phyloP scores from a whole-genome alignment of 2,329 filamentous ascomycete genomes.

The Huntiella omanensis region DNA sequence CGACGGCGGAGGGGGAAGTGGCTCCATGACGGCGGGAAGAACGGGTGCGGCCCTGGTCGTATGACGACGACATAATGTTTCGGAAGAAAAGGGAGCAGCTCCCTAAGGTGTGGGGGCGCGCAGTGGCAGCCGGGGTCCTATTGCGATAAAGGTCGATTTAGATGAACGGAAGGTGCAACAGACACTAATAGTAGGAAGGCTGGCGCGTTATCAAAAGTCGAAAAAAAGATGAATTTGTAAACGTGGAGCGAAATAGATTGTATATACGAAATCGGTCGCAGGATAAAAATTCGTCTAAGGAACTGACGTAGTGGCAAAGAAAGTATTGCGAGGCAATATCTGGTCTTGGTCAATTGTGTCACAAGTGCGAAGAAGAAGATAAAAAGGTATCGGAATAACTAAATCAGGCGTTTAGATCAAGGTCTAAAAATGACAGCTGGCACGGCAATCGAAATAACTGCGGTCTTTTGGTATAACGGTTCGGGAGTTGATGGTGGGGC shows the following conservation, averaged over 20 bases:
- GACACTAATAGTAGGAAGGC: background rate
- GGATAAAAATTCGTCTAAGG: background rate
- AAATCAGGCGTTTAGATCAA: no score
- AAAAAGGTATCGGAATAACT: no score
- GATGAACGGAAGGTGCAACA: background rate
- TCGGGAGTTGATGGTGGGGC: no score
- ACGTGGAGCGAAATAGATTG: background rate
- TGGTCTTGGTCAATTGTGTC: no score
- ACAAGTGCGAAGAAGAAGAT: no score
- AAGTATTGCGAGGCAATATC: no score
- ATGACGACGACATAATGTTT: constrained; percentile 12
- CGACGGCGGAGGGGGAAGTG: constrained; percentile 12
- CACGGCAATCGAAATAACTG: no score
- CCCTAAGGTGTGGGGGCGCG: constrained; percentile 7
- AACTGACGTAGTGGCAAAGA: no score
- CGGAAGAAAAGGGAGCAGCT: constrained; percentile 5
- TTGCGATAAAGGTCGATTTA: background rate
- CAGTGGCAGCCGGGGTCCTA: constrained; percentile 7
- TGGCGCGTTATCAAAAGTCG: background rate
- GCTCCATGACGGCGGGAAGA: constrained; percentile 10
- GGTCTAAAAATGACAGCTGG: no score
- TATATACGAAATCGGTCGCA: background rate
- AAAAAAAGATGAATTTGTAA: background rate
- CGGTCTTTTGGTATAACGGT: no score
- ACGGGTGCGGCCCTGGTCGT: constrained; percentile 11